Conservation (phyloP, 225 moss, liverwort and hornwort species). For the Climacium dendroides region DNA sequence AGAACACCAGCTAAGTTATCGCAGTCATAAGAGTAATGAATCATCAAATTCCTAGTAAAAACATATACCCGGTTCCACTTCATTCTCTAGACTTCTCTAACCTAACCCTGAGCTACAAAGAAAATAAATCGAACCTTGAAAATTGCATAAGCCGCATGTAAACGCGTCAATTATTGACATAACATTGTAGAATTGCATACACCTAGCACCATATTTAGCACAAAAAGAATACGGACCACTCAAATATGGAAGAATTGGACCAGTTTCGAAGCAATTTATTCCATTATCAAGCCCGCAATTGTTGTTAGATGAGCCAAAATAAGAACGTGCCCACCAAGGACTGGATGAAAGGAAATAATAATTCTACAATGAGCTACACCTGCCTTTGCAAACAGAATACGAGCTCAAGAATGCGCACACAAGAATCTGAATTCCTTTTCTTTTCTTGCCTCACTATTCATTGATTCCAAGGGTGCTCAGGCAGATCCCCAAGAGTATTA, state of each 20-base stretch:
- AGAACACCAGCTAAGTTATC: constrained; percentile 9
- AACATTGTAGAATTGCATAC: background rate
- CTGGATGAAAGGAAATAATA: background rate
- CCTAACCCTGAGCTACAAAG: background rate
- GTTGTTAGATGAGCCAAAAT: background rate
- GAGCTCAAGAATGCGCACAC: background rate
- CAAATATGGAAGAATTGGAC: background rate
- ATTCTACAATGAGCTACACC: background rate
- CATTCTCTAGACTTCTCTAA: background rate
- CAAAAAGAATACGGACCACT: background rate
- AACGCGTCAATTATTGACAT: background rate
- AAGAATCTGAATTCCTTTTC: background rate
- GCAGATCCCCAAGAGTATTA: background rate
- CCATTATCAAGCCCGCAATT: background rate
- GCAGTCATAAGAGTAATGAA: background rate
- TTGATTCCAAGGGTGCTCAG: background rate
- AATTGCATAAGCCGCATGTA: background rate
- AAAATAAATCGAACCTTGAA: background rate
- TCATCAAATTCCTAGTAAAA: background rate
- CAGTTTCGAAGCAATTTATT: background rate
- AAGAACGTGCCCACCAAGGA: background rate
- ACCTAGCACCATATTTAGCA: background rate
- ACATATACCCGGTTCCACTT: background rate
- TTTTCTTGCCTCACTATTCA: background rate
- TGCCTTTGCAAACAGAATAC: background rate